A percentile compares a stretch with the other conserved stretches of the same genome.
Evolutionary conservation across 768 basidiomycete genomes (phyloP).

Genomic region (Galerina marginata): DNA sequence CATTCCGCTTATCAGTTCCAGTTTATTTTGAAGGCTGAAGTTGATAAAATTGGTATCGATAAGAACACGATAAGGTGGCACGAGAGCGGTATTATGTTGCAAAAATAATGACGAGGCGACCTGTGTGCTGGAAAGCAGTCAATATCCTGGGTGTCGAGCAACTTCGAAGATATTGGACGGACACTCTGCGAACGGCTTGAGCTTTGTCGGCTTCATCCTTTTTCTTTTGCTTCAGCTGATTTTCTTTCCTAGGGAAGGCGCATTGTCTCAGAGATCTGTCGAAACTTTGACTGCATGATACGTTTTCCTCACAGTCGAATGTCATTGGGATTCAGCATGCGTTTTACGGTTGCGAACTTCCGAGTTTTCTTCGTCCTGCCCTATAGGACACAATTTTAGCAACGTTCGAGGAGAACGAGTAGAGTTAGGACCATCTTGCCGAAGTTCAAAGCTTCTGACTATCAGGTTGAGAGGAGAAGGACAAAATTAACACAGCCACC

Average conservation of each 20-base stretch:
- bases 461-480: conserved; percentile 10
- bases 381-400: conserved; percentile 42
- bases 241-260: conserved; percentile 75
- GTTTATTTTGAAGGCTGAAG: conserved; percentile 96
- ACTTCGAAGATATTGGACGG: conserved; percentile 35
- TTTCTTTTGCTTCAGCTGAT: conserved; percentile 87
- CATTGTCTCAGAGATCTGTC: conserved; percentile 11
- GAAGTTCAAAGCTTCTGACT: neutral
- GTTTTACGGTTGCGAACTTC: conserved; percentile 94
- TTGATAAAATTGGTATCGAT: conserved; percentile 99
- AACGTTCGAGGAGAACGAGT: conserved; percentile 1
- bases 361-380: conserved; percentile 92
- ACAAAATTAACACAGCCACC: conserved; percentile 31
- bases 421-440: conserved; percentile 17
- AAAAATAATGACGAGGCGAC: conserved; percentile 93
- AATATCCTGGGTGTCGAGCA: conserved; percentile 12
- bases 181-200: conserved; percentile 82
- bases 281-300: neutral
- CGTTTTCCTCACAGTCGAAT: conserved; percentile 76
- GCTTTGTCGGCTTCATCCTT: conserved; percentile 83
- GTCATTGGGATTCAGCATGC: conserved; percentile 92
- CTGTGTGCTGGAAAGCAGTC: conserved; percentile 61
- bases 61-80: conserved; percentile 95
- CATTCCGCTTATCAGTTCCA: conserved; percentile 97
- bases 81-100: conserved; percentile 93